Base-by-base conservation (phyloP, 1,284 basidiomycete species). In the Somion occarium region DNA sequence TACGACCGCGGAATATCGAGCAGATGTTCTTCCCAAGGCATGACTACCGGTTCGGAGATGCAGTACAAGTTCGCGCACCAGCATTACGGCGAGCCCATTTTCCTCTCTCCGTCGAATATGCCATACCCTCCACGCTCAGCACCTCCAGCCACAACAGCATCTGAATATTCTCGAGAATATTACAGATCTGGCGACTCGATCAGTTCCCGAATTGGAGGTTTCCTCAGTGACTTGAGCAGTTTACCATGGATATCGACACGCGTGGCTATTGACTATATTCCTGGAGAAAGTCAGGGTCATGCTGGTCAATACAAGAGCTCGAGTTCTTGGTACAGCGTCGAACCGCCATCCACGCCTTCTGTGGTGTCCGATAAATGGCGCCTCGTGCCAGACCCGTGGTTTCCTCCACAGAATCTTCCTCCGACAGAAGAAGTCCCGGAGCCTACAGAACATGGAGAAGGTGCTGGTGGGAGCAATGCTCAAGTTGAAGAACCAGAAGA, bases 381-480 rank as follows among this genome's bases (percentile, higher is more conserved):
- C 15, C 25, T 50, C 27, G 37, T 58, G 12, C 57, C 57, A 11
- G 53, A 54, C 9, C 57, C 57, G 25, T 58, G 57, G 57, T 58
- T 58, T 37, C 51, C 57, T 30, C 57, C 57, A 1, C 20, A 49
- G 27, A 45, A 46, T 39, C 42, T 54, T 20, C 44, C 50, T 1
- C 39, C 53, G 7, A 46, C 52, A 13, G 19, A 41, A 19, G 57
- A 58, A 30, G 50, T 46, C 9, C 48, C 56, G 11, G 54, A 52
- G 19, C 42, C 42, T 13, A 9, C 22, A 3, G 56, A 52, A 42
- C 46, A 53, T 30, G 54, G 45, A 12, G 18, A 42, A 22, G 48
- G 34, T 18, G 51, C 27, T 5, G 52, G 22, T 15, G 48, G 7
- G 9, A 5, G n/a, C 5, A 18, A 18, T 18, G 42, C 18, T n/a